Base-by-base conservation (phyloP, 495 filamentous ascomycete species). In the Xylaria castorea region DNA sequence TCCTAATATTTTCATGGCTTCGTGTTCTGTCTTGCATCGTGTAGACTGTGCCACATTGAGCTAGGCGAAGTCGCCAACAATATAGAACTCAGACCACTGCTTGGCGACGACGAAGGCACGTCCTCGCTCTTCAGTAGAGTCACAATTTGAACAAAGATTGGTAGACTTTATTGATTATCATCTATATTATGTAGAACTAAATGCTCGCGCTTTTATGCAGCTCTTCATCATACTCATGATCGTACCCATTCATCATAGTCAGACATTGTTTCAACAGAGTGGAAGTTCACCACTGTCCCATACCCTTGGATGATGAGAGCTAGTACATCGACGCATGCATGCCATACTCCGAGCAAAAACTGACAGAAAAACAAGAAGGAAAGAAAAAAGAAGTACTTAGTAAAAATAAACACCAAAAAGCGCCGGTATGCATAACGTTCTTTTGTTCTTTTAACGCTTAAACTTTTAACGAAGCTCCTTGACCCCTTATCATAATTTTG, bases 371-470 rank as follows among this genome's bases (percentile, higher is more conserved):
- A 63, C 25, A 27, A 25, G 12, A 40, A 30, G 27, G 20, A 8
- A 42, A 61, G 14, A 25, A 11, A n/a, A 38, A 38, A 61, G 2
- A 32, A n/a, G 18, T 5, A 34, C 27, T 36, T 30, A 12, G 11
- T 18, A 38, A 3, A 16, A 20, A 40, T 38, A 9, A 46, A 69
- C 20, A 34, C 50, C n/a, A 20, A 30, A 60, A 36, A 51, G 9
- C 48, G 32, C 66, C 44, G 22, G 36, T 55, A 58, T 58, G 20
- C 27, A 70, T 20, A 44, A 70, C 67, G 32, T 36, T 46, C 60
- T 70, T 69, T 61, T 36, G 18, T 50, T 50, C 46, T 50, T 50
- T 55, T 58, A 11, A 40, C 36, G 48, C 66, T 46, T n/a, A 36
- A 53, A 53, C 7, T 32, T 67, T 67, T 67, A n/a, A 40, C 16